Percentiles rank a stretch among this genome's conserved stretches.
phyloP scores from a whole-genome alignment of 2,329 filamentous ascomycete genomes.

The Scorias spongiosa region DNA sequence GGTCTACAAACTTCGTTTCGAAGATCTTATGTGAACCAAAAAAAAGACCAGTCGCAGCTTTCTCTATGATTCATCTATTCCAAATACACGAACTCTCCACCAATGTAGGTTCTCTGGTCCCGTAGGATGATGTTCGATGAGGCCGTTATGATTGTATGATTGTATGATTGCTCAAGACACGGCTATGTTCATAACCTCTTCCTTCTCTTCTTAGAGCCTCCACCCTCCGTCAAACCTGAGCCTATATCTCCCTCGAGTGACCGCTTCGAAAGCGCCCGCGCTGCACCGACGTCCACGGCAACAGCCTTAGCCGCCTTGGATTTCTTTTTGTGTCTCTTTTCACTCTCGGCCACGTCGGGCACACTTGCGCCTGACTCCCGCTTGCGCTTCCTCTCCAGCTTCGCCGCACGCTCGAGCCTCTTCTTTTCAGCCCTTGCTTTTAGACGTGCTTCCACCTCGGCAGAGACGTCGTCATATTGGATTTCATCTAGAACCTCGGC shows the following conservation, averaged over 20 bases:
- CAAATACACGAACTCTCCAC: no score
- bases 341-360: not conserved
- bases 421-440: not conserved
- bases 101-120: no score
- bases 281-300: not conserved
- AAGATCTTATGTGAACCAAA: no score
- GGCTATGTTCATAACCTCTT: not conserved
- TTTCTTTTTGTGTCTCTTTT: slow-evolving; percentile 3
- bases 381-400: not conserved
- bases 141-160: no score
- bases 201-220: not conserved
- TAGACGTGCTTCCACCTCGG: not conserved
- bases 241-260: not conserved
- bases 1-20: no score
- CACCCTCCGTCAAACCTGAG: not conserved
- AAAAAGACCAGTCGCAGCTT: no score
- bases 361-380: not conserved
- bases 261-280: not conserved
- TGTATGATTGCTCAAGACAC: no score
- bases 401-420: not conserved
- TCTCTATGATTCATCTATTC: no score
- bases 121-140: no score
- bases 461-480: not conserved
- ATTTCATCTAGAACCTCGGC: not conserved
- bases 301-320: not conserved